Base-by-base conservation (phyloP, 192 early-diverging fungal species). In the Podila epigama region DNA sequence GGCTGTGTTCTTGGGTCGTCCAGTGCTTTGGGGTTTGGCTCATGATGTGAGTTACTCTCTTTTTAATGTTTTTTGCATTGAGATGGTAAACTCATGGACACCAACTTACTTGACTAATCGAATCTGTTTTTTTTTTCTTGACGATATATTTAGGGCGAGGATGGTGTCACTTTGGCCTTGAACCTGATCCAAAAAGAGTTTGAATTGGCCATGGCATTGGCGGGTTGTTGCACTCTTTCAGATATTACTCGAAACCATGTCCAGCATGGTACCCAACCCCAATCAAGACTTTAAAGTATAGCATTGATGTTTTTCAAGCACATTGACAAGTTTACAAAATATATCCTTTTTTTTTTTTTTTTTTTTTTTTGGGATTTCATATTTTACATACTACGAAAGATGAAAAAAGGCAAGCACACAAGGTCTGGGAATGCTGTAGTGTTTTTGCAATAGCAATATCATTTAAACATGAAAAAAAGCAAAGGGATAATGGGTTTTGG, bases 1-100 rank as follows among this genome's bases (percentile, higher is more conserved):
- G 41, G 97, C 92, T 75, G 89, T 97, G 68, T 95, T 96, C 60
- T 67, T 95, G 81, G 94, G 97, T 56, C 65, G 94, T 79, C 90
- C 93, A 29, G 82, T 84, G 9, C 70, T 86, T 39, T 82, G 72
- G 68, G 81, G 75, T 8, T 71, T 82, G 61, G 68, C 73, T 20
- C 72, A 75, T 37, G 60, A 75, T 63, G 82, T 83, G 81, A 79
- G 68, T 16, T 28, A 37, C 7, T 40, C 25, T 34, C 3, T 18
- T 27, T 34, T 15, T 60, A 3, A 5, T 42, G 16, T 34, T 34
- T 1, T 31, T 55, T 27, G 35, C 27, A 35, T 52, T 51, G 15
- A 42, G 16, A 28, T n/a, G 28, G 25, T 34, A n/a, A 67, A 2
- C 8, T 28, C 10, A 12, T 69, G n/a, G n/a, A n/a, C n/a, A n/a